Evolutionary conservation across 164 flowering plant species (phyloP).

Genomic region (Stephania yunnanensis): DNA sequence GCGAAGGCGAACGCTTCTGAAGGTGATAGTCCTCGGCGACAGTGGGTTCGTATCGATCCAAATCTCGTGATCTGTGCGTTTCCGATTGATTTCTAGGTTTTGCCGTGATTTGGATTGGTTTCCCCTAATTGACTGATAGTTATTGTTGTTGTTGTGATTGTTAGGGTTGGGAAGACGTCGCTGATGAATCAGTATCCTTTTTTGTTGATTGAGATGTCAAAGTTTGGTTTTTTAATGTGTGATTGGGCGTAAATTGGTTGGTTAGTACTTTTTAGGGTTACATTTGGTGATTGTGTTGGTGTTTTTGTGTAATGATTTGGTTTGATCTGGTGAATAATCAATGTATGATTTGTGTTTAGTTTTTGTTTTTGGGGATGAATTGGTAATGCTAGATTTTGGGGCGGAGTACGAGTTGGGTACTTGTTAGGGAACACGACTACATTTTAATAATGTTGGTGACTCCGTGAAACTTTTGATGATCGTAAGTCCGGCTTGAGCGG

Average conservation of each 20-base stretch:
- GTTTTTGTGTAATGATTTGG: background rate
- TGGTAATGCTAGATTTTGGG: too few species aligned
- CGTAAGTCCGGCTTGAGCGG: too few species aligned
- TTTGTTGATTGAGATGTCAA: slow-evolving; percentile 7
- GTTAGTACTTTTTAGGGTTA: too few species aligned
- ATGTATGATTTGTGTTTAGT: too few species aligned
- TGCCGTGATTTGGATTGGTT: background rate
- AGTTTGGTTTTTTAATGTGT: background rate
- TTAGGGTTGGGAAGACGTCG: slow-evolving; percentile 90
- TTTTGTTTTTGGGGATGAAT: too few species aligned
- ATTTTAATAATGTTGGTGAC: too few species aligned
- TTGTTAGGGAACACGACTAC: too few species aligned
- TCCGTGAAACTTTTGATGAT: too few species aligned
- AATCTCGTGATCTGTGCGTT: background rate
- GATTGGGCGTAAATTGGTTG: background rate
- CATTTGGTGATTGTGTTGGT: too few species aligned
- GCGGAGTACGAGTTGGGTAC: too few species aligned
- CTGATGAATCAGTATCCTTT: slow-evolving; percentile 95
- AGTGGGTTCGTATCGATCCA: slow-evolving; percentile 54
- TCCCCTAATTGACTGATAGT: too few species aligned
- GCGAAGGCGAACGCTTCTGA: slow-evolving; percentile 79
- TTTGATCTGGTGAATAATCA: background rate
- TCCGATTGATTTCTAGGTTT: background rate
- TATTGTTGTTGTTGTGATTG: slow-evolving; percentile 11
- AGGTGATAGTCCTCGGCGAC: slow-evolving; percentile 95